Evolutionary conservation across 2,329 filamentous ascomycete genomes (phyloP), one percentile per base, ranked within the genome.

Genomic region (Trichoderma gracile): DNA sequence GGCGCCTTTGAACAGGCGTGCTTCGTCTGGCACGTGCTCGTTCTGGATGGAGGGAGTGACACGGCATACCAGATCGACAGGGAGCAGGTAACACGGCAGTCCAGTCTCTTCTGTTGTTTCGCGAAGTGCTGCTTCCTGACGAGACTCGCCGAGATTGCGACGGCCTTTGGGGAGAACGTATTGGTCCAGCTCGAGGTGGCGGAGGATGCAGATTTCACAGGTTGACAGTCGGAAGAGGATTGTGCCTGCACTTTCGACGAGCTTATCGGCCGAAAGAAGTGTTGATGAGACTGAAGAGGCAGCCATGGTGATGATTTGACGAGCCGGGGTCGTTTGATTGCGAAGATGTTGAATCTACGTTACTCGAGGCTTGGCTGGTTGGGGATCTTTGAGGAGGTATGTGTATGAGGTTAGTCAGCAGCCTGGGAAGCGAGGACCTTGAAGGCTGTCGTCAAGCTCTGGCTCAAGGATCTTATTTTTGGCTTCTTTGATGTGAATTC

Each of bases 131-230:
- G 69, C 64, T 4, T 55, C 63, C 14, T 56, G 49, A 15, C 66
- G 63, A 10, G 63, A 38, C 42, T 68, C 66, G 38, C 49, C 57
- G 46, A 59, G 59, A 50, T 67, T 67, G 8, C 63, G 63, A 14
- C 69, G 68, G 3, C 62, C 62, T 12, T 71, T 70, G 54, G 68
- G 63, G 5, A 69, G 62, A 12, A 68, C 63, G 62, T 67, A 69
- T 53, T 66, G 53, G 25, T 52, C 45, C 7, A 12, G 46, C 7
- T 54, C 10, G 8, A 52, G 21, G 30, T 45, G 54, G 30, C 63
- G 66, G 42, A 68, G 49, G 5, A 70, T 53, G n/a, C 68, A 69
- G 33, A 68, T 67, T 27, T 55, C 42, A 5, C 15, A 9, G 3
- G 60, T 23, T 0, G 64, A 55, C n/a, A 68, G 61, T n/a, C 68